Conservation (phyloP, 2,329 filamentous ascomycete species). For the Calonectria multiphialidica region DNA sequence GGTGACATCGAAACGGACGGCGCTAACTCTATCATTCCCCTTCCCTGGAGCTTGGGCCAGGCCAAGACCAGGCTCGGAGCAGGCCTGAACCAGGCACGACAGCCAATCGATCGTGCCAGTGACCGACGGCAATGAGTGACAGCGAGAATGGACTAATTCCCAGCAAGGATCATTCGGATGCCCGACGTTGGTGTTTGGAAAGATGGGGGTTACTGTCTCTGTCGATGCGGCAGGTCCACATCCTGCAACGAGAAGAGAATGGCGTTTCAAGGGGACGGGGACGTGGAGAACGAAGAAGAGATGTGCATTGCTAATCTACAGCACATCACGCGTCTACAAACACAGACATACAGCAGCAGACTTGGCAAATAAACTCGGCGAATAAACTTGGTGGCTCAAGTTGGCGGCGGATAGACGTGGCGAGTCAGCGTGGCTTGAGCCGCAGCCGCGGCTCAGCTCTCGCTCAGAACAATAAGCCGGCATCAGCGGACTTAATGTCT, state of each 20-base stretch:
- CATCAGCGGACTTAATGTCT: not conserved
- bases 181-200: slow-evolving; percentile 45
- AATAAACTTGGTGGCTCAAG: too few species aligned
- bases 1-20: slow-evolving; percentile 57
- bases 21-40: slow-evolving; percentile 52
- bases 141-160: slow-evolving; percentile 57
- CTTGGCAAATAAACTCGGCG: too few species aligned
- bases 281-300: not conserved
- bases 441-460: not conserved
- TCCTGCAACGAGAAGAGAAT: not conserved
- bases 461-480: not conserved
- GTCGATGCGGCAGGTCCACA: not conserved
- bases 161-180: slow-evolving; percentile 45
- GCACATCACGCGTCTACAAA: not conserved
- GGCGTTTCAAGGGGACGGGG: not conserved
- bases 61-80: slow-evolving; percentile 35
- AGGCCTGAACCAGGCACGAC: slow-evolving; percentile 55
- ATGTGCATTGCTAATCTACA: not conserved
- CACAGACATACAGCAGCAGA: not conserved
- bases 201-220: slow-evolving; percentile 40
- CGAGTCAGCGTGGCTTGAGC: not conserved
- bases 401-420: too few species aligned
- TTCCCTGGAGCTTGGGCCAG: slow-evolving; percentile 2
- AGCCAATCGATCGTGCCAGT: slow-evolving; percentile 62
- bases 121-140: slow-evolving; percentile 60